Evolutionary conservation across 2,329 filamentous ascomycete genomes (phyloP), one percentile per base, ranked within the genome.

Genomic region (Diplodia corticola): DNA sequence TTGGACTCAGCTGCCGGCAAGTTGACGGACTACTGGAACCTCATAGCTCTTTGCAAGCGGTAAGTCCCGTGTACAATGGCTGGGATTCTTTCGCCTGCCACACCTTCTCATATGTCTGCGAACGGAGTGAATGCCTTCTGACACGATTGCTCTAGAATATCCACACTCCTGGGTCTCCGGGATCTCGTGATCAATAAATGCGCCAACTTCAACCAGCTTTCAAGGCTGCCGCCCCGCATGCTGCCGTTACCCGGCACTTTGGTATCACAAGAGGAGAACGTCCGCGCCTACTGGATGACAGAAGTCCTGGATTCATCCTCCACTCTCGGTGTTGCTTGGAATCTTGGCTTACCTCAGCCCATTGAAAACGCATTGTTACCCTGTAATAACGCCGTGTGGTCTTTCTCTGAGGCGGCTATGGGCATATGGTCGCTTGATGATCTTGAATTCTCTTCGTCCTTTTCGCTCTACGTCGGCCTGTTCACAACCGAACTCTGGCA

Each of bases 261-360:
- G 1, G 73, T 78, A 17, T 73, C 76, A 28, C 71, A 72, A 33
- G 76, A 78, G 69, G 76, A 77, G 65, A 70, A 71, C 35, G 75
- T 77, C 20, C 70, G 76, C 66, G 75, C 75, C 30, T 78, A 75
- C 65, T 78, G 76, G 76, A 78, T 77, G 75, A 75, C 72, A 5
- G 74, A 77, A 70, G 69, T 77, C 20, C 70, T 78, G 3, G 76
- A 78, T 59, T 72, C 72, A 30, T 73, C 75, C 22, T 76, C 75
- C 0, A 74, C 73, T 4, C 67, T 77, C 3, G 76, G 76, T 13
- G 74, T 72, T 26, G 70, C 71, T 46, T 74, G 73, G 72, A 73
- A 75, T 50, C 57, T 72, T 28, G 69, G 63, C 65, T 69, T 69
- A 35, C 70, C 64, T 2, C 69, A 63, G 35, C 71, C 70, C 1